Conservation (phyloP, 1,284 basidiomycete species). For the Mrakiaceae sp. region DNA sequence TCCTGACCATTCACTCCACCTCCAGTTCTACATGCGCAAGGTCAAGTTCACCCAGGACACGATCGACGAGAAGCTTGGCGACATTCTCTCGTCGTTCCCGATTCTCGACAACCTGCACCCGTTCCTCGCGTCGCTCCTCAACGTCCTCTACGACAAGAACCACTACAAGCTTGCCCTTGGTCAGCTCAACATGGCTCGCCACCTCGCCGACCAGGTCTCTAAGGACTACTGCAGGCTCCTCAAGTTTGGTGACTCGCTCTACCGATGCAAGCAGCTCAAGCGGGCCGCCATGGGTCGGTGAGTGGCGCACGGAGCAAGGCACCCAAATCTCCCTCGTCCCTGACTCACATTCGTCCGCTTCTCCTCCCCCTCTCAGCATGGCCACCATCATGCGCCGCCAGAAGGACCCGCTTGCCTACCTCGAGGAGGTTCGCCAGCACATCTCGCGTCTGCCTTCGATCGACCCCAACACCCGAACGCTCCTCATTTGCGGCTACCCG, state of each 20-base stretch:
- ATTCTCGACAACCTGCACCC: constrained; percentile 94
- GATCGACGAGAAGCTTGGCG: constrained; percentile 91
- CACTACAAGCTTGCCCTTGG: constrained; percentile 96
- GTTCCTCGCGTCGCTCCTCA: constrained; percentile 84
- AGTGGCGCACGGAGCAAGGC: constrained; percentile 27
- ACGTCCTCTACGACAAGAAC: constrained; percentile 96
- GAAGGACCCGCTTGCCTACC: constrained; percentile 90
- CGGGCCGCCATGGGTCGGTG: constrained; percentile 83
- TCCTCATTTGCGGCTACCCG: constrained; percentile 91
- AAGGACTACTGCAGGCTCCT: constrained; percentile 91
- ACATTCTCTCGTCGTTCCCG: constrained; percentile 90
- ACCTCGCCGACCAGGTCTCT: constrained; percentile 87
- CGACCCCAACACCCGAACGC: constrained; percentile 90
- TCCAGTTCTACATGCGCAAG: constrained; percentile 91
- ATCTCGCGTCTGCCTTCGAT: constrained; percentile 92
- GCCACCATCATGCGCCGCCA: constrained; percentile 93
- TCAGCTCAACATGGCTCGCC: constrained; percentile 81
- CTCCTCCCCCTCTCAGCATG: constrained; percentile 47
- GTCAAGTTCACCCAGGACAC: constrained; percentile 98
- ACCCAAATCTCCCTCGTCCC: not conserved
- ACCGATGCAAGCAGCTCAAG: constrained; percentile 94
- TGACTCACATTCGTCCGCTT: not conserved
- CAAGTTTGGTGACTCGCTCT: constrained; percentile 91
- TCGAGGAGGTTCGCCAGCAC: constrained; percentile 94
- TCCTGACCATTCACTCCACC: too few species aligned